Evolutionary conservation across 2,329 filamentous ascomycete genomes (phyloP).

Genomic region (Fusarium nelsonii): DNA sequence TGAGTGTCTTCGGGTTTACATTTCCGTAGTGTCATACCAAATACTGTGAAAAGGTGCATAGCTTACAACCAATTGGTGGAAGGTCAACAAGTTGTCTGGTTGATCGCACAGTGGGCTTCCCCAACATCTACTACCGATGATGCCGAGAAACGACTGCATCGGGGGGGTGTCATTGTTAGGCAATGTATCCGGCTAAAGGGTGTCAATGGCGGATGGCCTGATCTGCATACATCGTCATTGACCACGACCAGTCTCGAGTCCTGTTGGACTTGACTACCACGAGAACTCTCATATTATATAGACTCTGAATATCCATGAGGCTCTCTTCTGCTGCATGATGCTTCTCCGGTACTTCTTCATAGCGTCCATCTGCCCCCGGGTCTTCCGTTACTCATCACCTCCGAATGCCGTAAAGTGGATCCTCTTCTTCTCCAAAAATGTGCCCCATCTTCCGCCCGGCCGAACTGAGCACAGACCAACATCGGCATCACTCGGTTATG

Average conservation of each 20-base stretch:
- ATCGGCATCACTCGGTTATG: slow-evolving; percentile 48
- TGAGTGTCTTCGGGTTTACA: slow-evolving; percentile 7
- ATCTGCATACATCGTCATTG: slow-evolving; percentile 14
- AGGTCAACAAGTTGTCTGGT: too few species aligned
- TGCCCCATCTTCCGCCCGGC: slow-evolving; percentile 44
- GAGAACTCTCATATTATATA: accelerated
- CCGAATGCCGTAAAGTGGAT: slow-evolving; percentile 23
- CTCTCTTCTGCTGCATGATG: not conserved
- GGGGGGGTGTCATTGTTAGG: slow-evolving; percentile 22
- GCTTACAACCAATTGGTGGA: too few species aligned
- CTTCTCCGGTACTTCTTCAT: not conserved
- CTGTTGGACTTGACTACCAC: not conserved
- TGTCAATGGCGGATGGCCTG: slow-evolving; percentile 29
- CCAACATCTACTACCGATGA: slow-evolving; percentile 35
- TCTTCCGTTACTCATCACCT: slow-evolving; percentile 1
- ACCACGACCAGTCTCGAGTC: not conserved
- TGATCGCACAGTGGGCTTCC: not conserved
- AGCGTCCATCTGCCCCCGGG: not conserved
- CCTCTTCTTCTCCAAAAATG: slow-evolving; percentile 31
- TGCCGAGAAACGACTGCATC: slow-evolving; percentile 39
- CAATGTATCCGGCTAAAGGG: slow-evolving; percentile 20
- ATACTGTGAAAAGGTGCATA: not conserved
- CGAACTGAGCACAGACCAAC: slow-evolving; percentile 48
- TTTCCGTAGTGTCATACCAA: slow-evolving; percentile 16
- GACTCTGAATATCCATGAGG: accelerated